These are phyloP conservation scores for Zygosaccharomyces pseudorouxii DNA, from an alignment of 805 yeast genomes.

Conservation along the genomic window DNA sequence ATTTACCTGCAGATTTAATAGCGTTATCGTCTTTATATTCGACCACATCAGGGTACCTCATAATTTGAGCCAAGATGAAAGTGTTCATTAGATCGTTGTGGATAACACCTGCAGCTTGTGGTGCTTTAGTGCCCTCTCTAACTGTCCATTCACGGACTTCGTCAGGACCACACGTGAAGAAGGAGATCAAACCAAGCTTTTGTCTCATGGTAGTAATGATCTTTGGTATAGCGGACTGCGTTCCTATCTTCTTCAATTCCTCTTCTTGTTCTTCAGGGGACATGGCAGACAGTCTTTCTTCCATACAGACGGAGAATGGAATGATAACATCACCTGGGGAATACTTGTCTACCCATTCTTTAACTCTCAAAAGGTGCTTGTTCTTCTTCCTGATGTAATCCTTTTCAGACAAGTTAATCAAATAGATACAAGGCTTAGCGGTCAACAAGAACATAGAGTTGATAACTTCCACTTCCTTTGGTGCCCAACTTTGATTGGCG, in stretches of 20 bases:
- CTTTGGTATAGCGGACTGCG: conserved; percentile 77
- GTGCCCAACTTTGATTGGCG: conserved; percentile 80
- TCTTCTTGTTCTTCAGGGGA: conserved; percentile 75
- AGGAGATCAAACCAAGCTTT: conserved; percentile 81
- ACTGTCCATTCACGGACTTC: conserved; percentile 99
- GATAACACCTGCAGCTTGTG: conserved; percentile 98
- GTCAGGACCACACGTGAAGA: conserved; percentile 92
- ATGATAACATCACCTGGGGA: conserved; percentile 81
- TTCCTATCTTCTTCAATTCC: conserved; percentile 69
- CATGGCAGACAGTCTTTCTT: conserved; percentile 86
- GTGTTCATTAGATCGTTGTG: conserved; percentile 95
- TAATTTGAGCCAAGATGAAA: conserved; percentile 89
- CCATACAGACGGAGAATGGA: conserved; percentile 89
- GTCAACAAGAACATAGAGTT: conserved; percentile 83
- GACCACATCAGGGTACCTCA: conserved; percentile 74
- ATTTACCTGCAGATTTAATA: conserved; percentile 84
- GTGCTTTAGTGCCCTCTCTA: conserved; percentile 86
- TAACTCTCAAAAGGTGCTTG: conserved; percentile 74
- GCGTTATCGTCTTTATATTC: conserved; percentile 76
- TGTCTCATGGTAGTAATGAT: conserved; percentile 84
- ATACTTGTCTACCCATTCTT: conserved; percentile 75
- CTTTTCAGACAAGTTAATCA: conserved; percentile 82
- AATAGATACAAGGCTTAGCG: conserved; percentile 91
- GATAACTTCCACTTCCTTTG: conserved; percentile 86
- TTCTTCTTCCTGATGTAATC: conserved; percentile 87